phyloP scores from a whole-genome alignment of 352 stramenopile genomes.

The Pelagophyceae sp. region DNA sequence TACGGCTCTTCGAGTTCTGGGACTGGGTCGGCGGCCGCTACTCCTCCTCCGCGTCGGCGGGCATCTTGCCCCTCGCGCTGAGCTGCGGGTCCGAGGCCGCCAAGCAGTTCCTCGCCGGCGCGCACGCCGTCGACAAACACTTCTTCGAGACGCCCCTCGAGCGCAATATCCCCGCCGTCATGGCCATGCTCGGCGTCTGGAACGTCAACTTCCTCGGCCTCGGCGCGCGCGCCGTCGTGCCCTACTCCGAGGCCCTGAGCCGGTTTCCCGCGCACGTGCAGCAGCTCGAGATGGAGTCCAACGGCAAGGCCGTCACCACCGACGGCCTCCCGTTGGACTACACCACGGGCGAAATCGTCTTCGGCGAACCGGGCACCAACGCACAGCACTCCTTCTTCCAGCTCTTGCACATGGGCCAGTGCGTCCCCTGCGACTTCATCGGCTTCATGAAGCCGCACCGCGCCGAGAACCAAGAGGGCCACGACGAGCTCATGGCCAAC shows the following conservation, averaged over 20 bases:
- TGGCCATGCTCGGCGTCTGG: constrained; percentile 95
- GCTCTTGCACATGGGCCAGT: constrained; percentile 90
- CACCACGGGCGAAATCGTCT: constrained; percentile 89
- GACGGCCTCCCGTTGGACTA: constrained; percentile 89
- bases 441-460: constrained; percentile 73
- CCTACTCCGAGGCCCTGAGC: constrained; percentile 84
- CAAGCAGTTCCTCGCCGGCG: constrained; percentile 45
- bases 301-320: constrained; percentile 90
- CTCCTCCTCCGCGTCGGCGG: constrained; percentile 58
- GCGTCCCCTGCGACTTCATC: constrained; percentile 92
- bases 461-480: constrained; percentile 73
- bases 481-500: constrained; percentile 99
- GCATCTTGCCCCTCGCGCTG: constrained; percentile 87
- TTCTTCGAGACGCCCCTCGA: constrained; percentile 75
- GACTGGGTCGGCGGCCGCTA: constrained; percentile 97
- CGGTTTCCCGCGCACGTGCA: constrained; percentile 97
- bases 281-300: constrained; percentile 81
- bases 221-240: constrained; percentile 67
- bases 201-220: constrained; percentile 91
- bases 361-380: constrained; percentile 94
- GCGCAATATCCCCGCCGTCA: constrained; percentile 89
- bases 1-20: constrained; percentile 96
- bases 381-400: constrained; percentile 96
- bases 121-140: constrained; percentile 87
- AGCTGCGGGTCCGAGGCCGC: constrained; percentile 79